Evolutionary conservation across 768 basidiomycete species (phyloP), one percentile per base, ranked within the genome.

Genomic region (Lactarius psammicola): DNA sequence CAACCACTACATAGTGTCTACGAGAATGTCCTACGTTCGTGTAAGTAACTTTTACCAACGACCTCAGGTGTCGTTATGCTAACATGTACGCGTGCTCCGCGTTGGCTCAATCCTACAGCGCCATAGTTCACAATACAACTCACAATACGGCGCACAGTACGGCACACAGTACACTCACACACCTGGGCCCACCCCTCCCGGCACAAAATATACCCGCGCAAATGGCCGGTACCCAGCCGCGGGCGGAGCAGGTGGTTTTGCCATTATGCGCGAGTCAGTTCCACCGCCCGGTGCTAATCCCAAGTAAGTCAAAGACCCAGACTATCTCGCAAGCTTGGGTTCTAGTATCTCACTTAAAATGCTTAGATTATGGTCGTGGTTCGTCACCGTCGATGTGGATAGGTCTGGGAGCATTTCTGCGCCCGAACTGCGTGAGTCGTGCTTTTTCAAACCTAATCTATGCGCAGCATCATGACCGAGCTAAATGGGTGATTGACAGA

Each of bases 231-330:
- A 61, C 33, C 54, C 67, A 17, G 31, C 7, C 72, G 73, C 17
- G 44, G 72, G 73, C 2, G 77, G 75, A 0, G 71, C 72, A 20
- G 78, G 78, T 38, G 75, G 79, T 2, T 79, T 79, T 44, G 71
- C 76, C 28, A 46, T 71, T 33, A 36, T 56, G 26, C 69, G 60
- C 1, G 68, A 71, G 42, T 73, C 72, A 26, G 83, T 79, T 6
- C 80, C 85, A 6, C 87, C 87, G 9, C 82, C 85, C 20, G 88
- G 87, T 34, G 86, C 86, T 18, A 89, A 93, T 60, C 89, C 89
- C 31, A 84, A 87, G 91, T 93, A 69, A 75, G 88, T 78, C 20
- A 40, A 20, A 34, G 53, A 20, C 26, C 15, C 30, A 7, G 34
- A 33, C 2, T 4, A 15, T 46, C n/a, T 23, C 4, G n/a, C n/a